A percentile compares a stretch with the other conserved stretches of the same genome.
Evolutionary conservation across 2,329 filamentous ascomycete genomes (phyloP).

Genomic region (Acrocalymma vagum): DNA sequence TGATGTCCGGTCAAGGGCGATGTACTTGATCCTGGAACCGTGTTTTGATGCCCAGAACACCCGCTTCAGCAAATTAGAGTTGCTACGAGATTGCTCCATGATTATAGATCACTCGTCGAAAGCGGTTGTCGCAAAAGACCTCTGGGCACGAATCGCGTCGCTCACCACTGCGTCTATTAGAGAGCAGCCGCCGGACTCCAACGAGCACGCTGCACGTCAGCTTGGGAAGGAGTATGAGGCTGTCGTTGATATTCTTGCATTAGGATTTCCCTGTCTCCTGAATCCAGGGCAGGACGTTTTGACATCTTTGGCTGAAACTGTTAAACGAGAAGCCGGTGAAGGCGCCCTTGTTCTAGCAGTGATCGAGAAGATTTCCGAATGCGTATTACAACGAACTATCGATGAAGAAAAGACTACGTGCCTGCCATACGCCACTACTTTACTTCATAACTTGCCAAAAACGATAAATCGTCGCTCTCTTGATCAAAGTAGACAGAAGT

Average conservation of each 20-base stretch:
- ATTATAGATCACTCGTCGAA: slow-evolving; percentile 27
- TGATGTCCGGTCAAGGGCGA: slow-evolving; percentile 44
- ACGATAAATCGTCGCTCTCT: slow-evolving; percentile 57
- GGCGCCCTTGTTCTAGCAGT: slow-evolving; percentile 71
- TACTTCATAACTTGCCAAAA: slow-evolving; percentile 45
- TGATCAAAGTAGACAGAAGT: slow-evolving; percentile 69
- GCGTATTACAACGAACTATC: slow-evolving; percentile 23
- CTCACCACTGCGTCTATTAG: slow-evolving; percentile 32
- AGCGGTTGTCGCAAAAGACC: slow-evolving; percentile 28
- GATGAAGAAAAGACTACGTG: slow-evolving; percentile 27
- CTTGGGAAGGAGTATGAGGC: slow-evolving; percentile 75
- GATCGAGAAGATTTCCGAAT: slow-evolving; percentile 73
- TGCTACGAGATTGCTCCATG: slow-evolving; percentile 47
- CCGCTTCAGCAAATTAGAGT: slow-evolving; percentile 45
- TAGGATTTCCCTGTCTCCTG: slow-evolving; percentile 57
- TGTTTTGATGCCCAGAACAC: slow-evolving; percentile 60
- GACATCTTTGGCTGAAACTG: slow-evolving; percentile 62
- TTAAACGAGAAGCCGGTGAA: slow-evolving; percentile 70
- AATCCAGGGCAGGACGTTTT: slow-evolving; percentile 57
- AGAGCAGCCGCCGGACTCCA: slow-evolving; percentile 27
- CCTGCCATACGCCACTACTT: slow-evolving; percentile 43
- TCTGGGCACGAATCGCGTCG: slow-evolving; percentile 37
- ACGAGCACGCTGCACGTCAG: slow-evolving; percentile 44
- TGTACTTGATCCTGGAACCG: slow-evolving; percentile 63
- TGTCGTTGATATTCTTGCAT: slow-evolving; percentile 71